Percentiles rank a stretch among this genome's conserved stretches.
These are phyloP conservation scores for Ophiostoma sp. DNA, from an alignment of 2,329 filamentous ascomycete species.

Conservation along the genomic window DNA sequence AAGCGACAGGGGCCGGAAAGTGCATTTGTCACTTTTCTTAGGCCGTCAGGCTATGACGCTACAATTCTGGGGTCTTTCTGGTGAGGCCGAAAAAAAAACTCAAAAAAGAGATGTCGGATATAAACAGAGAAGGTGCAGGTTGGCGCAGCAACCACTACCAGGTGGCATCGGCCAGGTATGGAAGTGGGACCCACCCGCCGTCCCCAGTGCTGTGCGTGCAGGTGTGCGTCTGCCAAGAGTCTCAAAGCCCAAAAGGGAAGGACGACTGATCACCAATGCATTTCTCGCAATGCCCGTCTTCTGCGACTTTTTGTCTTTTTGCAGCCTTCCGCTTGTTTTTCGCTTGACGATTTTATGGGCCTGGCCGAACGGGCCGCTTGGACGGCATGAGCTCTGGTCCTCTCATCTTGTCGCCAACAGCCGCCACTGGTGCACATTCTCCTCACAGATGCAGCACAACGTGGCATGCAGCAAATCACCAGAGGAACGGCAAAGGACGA, in stretches of 20 bases:
- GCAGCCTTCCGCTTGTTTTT: neutral
- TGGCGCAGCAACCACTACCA: conserved; percentile 27
- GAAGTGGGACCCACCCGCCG: conserved; percentile 12
- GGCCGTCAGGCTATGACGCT: neutral
- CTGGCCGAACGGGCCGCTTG: neutral
- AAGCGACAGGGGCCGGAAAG: neutral
- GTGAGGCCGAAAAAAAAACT: conserved; percentile 1
- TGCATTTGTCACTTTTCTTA: neutral
- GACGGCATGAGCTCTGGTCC: conserved; percentile 11
- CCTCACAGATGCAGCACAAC: neutral
- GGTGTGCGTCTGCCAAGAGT: no score
- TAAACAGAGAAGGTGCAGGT: conserved; percentile 29
- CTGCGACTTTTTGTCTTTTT: neutral
- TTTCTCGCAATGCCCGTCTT: neutral
- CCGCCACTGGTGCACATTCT: conserved; percentile 9
- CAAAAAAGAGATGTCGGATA: neutral
- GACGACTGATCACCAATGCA: conserved; percentile 11
- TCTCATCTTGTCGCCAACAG: conserved; percentile 4
- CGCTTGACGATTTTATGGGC: neutral
- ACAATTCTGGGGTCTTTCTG: neutral
- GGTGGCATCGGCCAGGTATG: conserved; percentile 23
- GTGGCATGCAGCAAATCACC: conserved; percentile 15
- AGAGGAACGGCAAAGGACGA: neutral
- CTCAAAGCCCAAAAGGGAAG: conserved; percentile 5
- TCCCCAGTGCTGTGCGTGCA: neutral